Conservation (phyloP, 129 eudicot species). For the Helichrysum umbraculigerum region DNA sequence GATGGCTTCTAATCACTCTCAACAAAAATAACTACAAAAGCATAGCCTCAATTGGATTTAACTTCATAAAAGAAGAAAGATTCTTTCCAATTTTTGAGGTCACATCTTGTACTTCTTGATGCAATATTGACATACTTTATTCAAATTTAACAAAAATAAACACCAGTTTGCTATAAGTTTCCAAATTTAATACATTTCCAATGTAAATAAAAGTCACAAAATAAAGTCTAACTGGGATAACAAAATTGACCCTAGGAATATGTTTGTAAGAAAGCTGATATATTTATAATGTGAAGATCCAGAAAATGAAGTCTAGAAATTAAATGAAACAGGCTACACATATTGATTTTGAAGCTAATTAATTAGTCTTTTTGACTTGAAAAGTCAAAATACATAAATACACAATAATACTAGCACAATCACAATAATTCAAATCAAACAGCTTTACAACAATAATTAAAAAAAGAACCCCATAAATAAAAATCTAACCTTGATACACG, state of each 20-base stretch:
- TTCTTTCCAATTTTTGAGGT: not conserved
- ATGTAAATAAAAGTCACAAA: conserved; percentile 12
- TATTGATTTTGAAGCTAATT: not conserved
- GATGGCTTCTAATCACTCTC: not conserved
- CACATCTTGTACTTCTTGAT: conserved; percentile 5
- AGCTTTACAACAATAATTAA: not conserved
- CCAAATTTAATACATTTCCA: not conserved
- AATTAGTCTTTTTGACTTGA: conserved; percentile 1
- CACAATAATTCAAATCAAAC: conserved; percentile 10
- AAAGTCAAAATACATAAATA: conserved; percentile 26
- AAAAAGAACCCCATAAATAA: conserved; percentile 9
- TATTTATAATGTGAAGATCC: not conserved
- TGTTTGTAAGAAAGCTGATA: not conserved
- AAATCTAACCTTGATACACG: conserved; percentile 47
- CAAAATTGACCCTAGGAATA: not conserved
- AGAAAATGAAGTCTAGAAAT: not conserved
- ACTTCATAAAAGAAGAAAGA: no score
- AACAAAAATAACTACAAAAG: no score
- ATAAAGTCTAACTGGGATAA: not conserved
- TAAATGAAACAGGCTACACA: not conserved
- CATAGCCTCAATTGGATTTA: no score
- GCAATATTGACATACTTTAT: conserved; percentile 13
- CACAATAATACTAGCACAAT: not conserved
- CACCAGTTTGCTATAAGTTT: not conserved
- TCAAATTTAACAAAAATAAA: not conserved